phyloP scores from a whole-genome alignment of 75 land plant genomes.

The Sequoia sempervirens region DNA sequence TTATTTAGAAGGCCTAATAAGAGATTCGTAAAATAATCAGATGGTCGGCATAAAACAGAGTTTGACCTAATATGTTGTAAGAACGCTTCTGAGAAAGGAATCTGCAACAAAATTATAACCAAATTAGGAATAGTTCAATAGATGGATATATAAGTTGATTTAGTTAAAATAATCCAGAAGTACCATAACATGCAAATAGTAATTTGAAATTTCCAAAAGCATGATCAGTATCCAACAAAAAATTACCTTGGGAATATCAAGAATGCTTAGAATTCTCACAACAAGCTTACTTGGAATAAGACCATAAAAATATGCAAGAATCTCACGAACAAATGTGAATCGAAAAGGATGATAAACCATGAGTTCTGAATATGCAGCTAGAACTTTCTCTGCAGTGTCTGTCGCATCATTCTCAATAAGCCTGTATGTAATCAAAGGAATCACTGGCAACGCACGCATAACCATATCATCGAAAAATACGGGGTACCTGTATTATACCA shows the following conservation, averaged over 20 bases:
- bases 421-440: slow-evolving; percentile 80
- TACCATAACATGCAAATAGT: background rate
- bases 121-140: background rate
- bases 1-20: slow-evolving; percentile 81
- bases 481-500: slow-evolving; percentile 61
- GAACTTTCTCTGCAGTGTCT: slow-evolving; percentile 82
- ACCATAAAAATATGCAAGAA: slow-evolving; percentile 97
- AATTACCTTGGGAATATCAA: slow-evolving; percentile 80
- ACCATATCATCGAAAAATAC: slow-evolving; percentile 92
- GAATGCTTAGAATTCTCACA: slow-evolving; percentile 67
- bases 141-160: background rate
- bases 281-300: slow-evolving; percentile 88
- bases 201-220: background rate
- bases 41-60: slow-evolving; percentile 59
- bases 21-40: slow-evolving; percentile 81
- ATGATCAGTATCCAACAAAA: slow-evolving; percentile 3
- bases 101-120: slow-evolving; percentile 40
- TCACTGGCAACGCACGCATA: slow-evolving; percentile 83
- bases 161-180: slow-evolving; percentile 10
- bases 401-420: slow-evolving; percentile 94
- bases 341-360: slow-evolving; percentile 77
- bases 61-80: slow-evolving; percentile 59
- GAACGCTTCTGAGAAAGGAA: slow-evolving; percentile 92
- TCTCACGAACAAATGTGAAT: slow-evolving; percentile 96
- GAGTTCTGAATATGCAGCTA: slow-evolving; percentile 53